Base-by-base conservation (phyloP, 2,329 filamentous ascomycete genomes). In the Penicillium rolfsii region DNA sequence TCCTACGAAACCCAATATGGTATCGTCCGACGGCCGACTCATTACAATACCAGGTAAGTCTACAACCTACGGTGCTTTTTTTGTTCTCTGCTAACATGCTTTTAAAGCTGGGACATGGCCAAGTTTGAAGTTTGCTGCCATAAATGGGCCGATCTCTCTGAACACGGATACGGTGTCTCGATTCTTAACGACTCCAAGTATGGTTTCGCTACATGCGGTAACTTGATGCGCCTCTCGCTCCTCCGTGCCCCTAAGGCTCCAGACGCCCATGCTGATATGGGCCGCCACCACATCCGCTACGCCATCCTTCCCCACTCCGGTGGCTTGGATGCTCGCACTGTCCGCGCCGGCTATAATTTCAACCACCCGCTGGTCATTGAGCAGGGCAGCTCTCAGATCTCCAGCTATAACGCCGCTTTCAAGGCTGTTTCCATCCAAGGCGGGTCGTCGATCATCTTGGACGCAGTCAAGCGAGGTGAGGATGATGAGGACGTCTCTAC, bases 111-210 rank as follows among this genome's bases (percentile, higher is more conserved):
- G 93, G 93, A 97, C 73, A 96, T 96, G 93, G 93, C 93, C 72
- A 97, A 97, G 72, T 97, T 97, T 70, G 93, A 97, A 80, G 93
- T 97, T 55, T 97, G 93, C 83, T 94, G 91, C 75, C 93, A 97
- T 81, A 94, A 93, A 74, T 97, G 91, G 82, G 93, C 93, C 11
- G 93, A 97, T 76, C 81, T 97, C 28, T 94, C 90, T 0, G 93
- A 97, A 76, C 83, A 91, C 71, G 89, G 89, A 56, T 97, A 96
- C 70, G 93, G 93, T 64, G 92, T 98, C 7, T 94, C 91, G 2
- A 91, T 98, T 64, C 84, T 98, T 61, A 98, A 98, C 73, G 93
- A 98, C 77, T 91, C 88, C 80, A 97, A 97, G 77, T 98, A 97
- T 73, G 94, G 94, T 19, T 98, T 98, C 73, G 94, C 94, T 24